Conservation (phyloP, 352 stramenopile genomes). For the Thalassiosira hispida region DNA sequence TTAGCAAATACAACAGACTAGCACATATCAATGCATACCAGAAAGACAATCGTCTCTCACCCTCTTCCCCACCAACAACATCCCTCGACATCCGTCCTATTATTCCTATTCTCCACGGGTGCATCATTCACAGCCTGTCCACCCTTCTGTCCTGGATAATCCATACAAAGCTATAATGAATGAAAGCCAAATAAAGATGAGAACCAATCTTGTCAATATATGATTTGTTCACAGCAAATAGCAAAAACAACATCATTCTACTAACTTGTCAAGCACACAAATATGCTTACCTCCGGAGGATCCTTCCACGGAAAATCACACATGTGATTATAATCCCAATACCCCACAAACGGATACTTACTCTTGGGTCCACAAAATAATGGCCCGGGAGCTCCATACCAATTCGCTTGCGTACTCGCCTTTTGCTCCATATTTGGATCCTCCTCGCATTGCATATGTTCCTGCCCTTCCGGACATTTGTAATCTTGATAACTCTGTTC, state of each 20-base stretch:
- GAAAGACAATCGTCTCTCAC: not conserved
- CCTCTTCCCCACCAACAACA: constrained; percentile 55
- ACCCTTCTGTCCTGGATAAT: constrained; percentile 42
- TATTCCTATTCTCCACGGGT: constrained; percentile 32
- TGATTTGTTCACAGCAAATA: too few relatives aligned
- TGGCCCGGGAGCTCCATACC: constrained; percentile 47
- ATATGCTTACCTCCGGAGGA: constrained; percentile 7
- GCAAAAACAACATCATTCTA: too few relatives aligned
- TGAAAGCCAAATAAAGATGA: not conserved
- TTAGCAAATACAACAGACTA: too few relatives aligned
- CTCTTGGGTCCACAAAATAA: constrained; percentile 42
- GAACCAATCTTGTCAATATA: too few relatives aligned
- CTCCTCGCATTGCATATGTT: constrained; percentile 62
- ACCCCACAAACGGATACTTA: constrained; percentile 56
- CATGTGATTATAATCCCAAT: constrained; percentile 21
- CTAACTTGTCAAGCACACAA: not conserved
- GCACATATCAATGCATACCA: too few relatives aligned
- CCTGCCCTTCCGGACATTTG: constrained; percentile 51
- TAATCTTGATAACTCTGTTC: constrained; percentile 68
- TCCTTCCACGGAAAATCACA: constrained; percentile 46
- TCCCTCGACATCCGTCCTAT: constrained; percentile 52
- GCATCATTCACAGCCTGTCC: constrained; percentile 28
- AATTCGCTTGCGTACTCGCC: constrained; percentile 63
- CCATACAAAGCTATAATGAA: constrained; percentile 20
- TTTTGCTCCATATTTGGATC: constrained; percentile 57